Conservation (phyloP, 306 rosid species). For the Echinosophora koreensis region DNA sequence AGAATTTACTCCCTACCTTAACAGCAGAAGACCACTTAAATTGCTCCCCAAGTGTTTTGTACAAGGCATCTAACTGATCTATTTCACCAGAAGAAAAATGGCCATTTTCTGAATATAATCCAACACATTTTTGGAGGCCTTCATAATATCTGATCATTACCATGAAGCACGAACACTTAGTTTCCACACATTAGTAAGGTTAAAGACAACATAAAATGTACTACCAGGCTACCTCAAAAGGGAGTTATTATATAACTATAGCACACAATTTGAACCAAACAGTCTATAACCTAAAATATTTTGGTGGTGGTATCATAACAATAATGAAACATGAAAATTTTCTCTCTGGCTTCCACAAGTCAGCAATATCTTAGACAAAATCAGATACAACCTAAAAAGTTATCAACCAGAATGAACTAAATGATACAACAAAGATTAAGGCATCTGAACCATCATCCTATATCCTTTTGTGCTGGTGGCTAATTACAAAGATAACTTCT, state of each 20-base stretch:
- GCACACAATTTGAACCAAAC: neutral
- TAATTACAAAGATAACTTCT: neutral
- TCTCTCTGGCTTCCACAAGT: slow-evolving; percentile 19
- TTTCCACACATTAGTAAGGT: neutral
- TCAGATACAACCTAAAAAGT: slow-evolving; percentile 1
- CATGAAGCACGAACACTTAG: slow-evolving; percentile 37
- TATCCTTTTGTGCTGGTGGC: slow-evolving; percentile 11
- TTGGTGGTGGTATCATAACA: slow-evolving; percentile 61
- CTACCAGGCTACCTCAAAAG: neutral
- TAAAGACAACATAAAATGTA: neutral
- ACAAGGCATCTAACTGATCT: slow-evolving; percentile 71
- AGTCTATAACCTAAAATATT: slow-evolving; percentile 54
- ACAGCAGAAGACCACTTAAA: slow-evolving; percentile 94
- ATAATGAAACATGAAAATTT: slow-evolving; percentile 29
- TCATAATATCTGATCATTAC: slow-evolving; percentile 74
- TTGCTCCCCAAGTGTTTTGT: slow-evolving; percentile 80
- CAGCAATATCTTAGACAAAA: slow-evolving; percentile 26
- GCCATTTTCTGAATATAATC: slow-evolving; percentile 71
- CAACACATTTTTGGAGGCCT: slow-evolving; percentile 91
- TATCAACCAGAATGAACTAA: slow-evolving; percentile 25
- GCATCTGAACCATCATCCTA: neutral
- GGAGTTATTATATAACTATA: slow-evolving; percentile 32
- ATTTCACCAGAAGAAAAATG: slow-evolving; percentile 76
- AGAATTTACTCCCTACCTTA: slow-evolving; percentile 63
- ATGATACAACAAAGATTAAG: slow-evolving; percentile 17